A percentile compares a stretch with the other conserved stretches of the same genome.
Evolutionary conservation across 1,139 yeast species (phyloP).

Genomic region (Arxiozyma slooffiae): DNA sequence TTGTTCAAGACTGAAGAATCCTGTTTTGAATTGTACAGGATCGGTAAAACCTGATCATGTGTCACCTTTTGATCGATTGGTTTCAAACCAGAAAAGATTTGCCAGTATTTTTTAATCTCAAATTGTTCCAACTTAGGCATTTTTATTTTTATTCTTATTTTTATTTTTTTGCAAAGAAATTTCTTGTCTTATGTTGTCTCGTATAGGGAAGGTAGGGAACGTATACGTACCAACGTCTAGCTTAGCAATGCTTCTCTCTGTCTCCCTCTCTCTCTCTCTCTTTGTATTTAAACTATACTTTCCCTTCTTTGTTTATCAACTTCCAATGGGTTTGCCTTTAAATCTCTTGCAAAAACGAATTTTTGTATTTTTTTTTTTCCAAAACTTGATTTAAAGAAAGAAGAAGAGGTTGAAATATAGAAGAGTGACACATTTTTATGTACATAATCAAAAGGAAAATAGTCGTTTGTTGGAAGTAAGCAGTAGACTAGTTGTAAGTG

Average conservation of each 20-base stretch:
- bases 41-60: slow-evolving; percentile 79
- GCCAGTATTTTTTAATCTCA: slow-evolving; percentile 96
- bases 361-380: too few species aligned
- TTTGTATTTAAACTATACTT: background rate
- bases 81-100: slow-evolving; percentile 79
- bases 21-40: slow-evolving; percentile 79
- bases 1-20: slow-evolving; percentile 63
- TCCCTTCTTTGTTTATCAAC: background rate
- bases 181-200: background rate
- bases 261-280: background rate
- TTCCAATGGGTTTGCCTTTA: background rate
- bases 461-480: too few species aligned
- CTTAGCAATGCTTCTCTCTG: background rate
- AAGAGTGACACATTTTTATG: too few species aligned
- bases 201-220: background rate
- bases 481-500: too few species aligned
- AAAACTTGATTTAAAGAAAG: too few species aligned
- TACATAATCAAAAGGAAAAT: too few species aligned
- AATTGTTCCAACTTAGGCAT: slow-evolving; percentile 70
- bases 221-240: background rate
- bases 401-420: too few species aligned
- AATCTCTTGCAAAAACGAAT: background rate
- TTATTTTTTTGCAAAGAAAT: background rate
- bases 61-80: slow-evolving; percentile 71
- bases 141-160: background rate